Conservation (phyloP, 2,329 filamentous ascomycete genomes). For the Apiospora pterosperma region DNA sequence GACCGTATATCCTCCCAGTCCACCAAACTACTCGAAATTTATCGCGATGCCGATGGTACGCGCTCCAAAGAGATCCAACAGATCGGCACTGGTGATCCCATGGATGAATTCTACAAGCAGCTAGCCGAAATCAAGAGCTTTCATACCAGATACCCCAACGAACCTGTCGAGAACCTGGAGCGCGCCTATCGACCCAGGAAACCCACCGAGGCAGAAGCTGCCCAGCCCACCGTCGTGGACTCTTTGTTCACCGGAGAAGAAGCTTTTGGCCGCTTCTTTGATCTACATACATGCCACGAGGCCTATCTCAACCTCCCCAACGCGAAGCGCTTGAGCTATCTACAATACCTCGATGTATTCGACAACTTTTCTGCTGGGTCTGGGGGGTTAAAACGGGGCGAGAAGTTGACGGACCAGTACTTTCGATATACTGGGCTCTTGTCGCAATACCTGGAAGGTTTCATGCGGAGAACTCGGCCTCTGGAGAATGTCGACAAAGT, state of each 20-base stretch:
- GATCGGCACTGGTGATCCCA: conserved; percentile 79
- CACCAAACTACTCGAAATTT: conserved; percentile 74
- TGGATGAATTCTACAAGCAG: conserved; percentile 89
- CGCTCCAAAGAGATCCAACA: conserved; percentile 78
- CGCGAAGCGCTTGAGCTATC: conserved; percentile 79
- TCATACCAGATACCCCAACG: conserved; percentile 87
- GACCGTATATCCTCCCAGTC: conserved; percentile 87
- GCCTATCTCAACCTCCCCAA: conserved; percentile 85
- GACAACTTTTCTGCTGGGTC: conserved; percentile 78
- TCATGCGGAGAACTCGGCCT: conserved; percentile 80
- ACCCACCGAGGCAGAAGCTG: conserved; percentile 60
- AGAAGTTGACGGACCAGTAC: conserved; percentile 91
- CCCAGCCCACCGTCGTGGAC: conserved; percentile 69
- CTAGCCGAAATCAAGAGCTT: conserved; percentile 79
- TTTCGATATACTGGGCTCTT: conserved; percentile 84
- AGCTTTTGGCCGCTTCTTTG: conserved; percentile 87
- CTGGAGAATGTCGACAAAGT: conserved; percentile 82
- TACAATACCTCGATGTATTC: conserved; percentile 90
- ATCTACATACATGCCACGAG: conserved; percentile 81
- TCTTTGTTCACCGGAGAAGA: conserved; percentile 96
- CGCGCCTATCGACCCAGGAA: conserved; percentile 76
- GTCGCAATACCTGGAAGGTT: conserved; percentile 79
- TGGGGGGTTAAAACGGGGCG: conserved; percentile 69
- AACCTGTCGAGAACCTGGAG: conserved; percentile 93
- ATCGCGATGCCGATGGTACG: conserved; percentile 71